These are phyloP conservation scores for Beverwykella pulmonaria DNA, from an alignment of 495 filamentous ascomycete species.

Conservation along the genomic window DNA sequence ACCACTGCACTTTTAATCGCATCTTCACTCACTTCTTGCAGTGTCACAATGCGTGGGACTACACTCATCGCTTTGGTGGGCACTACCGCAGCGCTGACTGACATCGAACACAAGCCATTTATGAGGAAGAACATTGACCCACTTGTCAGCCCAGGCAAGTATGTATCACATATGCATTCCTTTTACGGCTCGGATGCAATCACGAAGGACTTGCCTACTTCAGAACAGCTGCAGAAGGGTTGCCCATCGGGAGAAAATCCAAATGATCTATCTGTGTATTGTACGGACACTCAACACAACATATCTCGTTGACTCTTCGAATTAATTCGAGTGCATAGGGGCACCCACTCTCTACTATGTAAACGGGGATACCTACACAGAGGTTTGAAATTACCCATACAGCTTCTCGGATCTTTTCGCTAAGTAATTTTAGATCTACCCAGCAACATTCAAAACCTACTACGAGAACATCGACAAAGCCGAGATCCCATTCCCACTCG, in stretches of 20 bases:
- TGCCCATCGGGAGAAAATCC: slow-evolving; percentile 24
- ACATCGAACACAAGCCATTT: slow-evolving; percentile 28
- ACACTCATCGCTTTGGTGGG: slow-evolving; percentile 1
- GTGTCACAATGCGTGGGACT: not conserved
- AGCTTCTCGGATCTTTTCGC: not conserved
- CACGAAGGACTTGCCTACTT: slow-evolving; percentile 21
- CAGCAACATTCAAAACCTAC: slow-evolving; percentile 30
- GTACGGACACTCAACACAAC: not conserved
- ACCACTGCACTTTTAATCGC: no score
- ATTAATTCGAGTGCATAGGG: not conserved
- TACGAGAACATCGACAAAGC: slow-evolving; percentile 27
- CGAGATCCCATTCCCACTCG: slow-evolving; percentile 23
- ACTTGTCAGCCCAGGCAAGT: slow-evolving; percentile 15
- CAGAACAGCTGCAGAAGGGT: slow-evolving; percentile 17
- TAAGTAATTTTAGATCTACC: slow-evolving; percentile 11
- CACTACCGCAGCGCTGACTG: slow-evolving; percentile 12
- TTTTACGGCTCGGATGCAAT: slow-evolving; percentile 27
- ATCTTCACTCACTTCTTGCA: not conserved
- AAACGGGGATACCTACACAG: slow-evolving; percentile 17
- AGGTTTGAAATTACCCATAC: not conserved
- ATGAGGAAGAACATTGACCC: slow-evolving; percentile 30
- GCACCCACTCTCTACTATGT: slow-evolving; percentile 30
- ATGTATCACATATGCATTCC: slow-evolving; percentile 27
- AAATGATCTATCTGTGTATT: slow-evolving; percentile 23
- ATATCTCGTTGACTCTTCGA: not conserved